phyloP scores from a whole-genome alignment of 176 grass and related monocot species.

The Carex parvula region DNA sequence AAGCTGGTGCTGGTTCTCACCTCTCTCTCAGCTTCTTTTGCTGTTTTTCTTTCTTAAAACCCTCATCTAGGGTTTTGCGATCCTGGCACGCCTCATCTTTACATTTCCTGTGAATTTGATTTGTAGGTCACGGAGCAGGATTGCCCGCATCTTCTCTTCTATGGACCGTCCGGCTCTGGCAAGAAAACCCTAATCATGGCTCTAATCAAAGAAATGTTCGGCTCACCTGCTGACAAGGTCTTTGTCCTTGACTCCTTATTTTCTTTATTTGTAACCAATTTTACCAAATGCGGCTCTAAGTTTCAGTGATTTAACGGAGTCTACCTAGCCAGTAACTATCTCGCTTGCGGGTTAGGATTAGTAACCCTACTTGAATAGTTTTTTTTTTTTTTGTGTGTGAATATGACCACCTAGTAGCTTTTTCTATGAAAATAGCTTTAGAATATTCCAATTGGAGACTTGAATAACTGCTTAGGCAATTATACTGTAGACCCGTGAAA shows the following conservation, averaged over 20 bases:
- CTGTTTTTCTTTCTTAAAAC: not conserved
- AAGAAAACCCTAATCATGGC: slow-evolving; percentile 99
- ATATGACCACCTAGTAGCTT: not conserved
- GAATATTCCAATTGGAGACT: not conserved
- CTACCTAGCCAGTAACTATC: not conserved
- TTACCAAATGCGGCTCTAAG: slow-evolving; percentile 3
- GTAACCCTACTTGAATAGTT: too few relatives aligned
- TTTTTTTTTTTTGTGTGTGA: not conserved
- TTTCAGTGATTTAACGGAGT: not conserved
- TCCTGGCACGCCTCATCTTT: not conserved
- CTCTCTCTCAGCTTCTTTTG: not conserved
- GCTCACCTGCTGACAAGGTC: slow-evolving; percentile 70
- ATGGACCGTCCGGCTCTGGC: slow-evolving; percentile 81
- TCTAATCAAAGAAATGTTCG: slow-evolving; percentile 92
- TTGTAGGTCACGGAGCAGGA: slow-evolving; percentile 86
- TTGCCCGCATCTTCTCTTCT: slow-evolving; percentile 95
- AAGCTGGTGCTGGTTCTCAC: slow-evolving; percentile 76
- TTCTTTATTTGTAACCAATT: not conserved
- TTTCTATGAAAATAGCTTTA: not conserved
- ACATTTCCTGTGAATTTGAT: not conserved
- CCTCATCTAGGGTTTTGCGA: slow-evolving; percentile 35
- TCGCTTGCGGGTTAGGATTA: not conserved
- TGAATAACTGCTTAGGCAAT: not conserved
- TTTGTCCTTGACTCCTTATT: too few relatives aligned
- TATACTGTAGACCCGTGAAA: not conserved